A percentile compares a stretch with the other conserved stretches of the same genome.
These are phyloP conservation scores for Aciculosporium take DNA, from an alignment of 2,329 filamentous ascomycete genomes.

Conservation along the genomic window DNA sequence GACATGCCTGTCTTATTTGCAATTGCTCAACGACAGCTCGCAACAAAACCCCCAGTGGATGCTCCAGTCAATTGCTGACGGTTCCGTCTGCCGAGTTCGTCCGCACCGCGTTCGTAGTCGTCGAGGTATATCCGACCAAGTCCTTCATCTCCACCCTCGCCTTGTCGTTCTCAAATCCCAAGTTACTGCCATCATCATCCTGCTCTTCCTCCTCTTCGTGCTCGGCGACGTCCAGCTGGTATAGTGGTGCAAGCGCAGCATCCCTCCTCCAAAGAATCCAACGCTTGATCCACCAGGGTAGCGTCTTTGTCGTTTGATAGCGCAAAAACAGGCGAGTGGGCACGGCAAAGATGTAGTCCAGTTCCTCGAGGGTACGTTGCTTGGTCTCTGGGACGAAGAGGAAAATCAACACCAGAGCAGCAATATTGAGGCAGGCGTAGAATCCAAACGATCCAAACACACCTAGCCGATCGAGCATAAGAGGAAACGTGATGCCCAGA, in stretches of 20 bases:
- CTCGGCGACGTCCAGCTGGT: conserved; percentile 24
- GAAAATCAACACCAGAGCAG: conserved; percentile 42
- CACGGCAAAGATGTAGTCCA: conserved; percentile 48
- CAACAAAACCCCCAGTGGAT: background rate
- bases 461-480: conserved; percentile 32
- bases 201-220: conserved; percentile 15
- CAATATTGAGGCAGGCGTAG: conserved; percentile 40
- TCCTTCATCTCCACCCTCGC: conserved; percentile 25
- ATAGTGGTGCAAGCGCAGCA: conserved; percentile 27
- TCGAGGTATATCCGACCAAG: conserved; percentile 15
- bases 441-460: conserved; percentile 37
- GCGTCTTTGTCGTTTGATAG: conserved; percentile 40
- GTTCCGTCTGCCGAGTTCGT: background rate
- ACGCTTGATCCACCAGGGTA: conserved; percentile 47
- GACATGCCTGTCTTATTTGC: too few species aligned
- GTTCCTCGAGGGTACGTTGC: conserved; percentile 35
- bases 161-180: conserved; percentile 23
- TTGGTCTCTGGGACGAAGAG: conserved; percentile 46
- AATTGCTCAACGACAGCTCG: background rate
- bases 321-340: conserved; percentile 40
- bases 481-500: conserved; percentile 48
- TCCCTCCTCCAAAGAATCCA: conserved; percentile 38
- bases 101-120: conserved; percentile 8
- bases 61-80: conserved; percentile 1
- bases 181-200: conserved; percentile 16